Base-by-base conservation (phyloP, 805 yeast species). In the Candida gorgasii region DNA sequence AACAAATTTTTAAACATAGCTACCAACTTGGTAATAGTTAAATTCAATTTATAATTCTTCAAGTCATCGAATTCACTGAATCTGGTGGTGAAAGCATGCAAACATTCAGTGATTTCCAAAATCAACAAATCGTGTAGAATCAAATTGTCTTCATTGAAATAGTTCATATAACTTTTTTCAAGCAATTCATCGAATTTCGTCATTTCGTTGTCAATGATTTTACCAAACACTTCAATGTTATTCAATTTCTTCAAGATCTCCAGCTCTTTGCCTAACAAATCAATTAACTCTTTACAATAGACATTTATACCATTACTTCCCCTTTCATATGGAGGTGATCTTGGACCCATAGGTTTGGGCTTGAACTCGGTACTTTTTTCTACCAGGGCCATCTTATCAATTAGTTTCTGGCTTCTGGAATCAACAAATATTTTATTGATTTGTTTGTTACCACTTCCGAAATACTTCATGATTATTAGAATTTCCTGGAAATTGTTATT, bases 281-380 rank as follows among this genome's bases (percentile, higher is more conserved):
- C 71, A 16, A 73, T 55, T 5, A 82, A 54, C 2, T 80, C 83
- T 32, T 73, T 76, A 8, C 79, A 72, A 55, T 79, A 83, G 33
- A 61, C 60, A 8, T 63, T 65, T 24, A 85, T 72, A 7, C 88
- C 85, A 59, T 75, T 80, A 39, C 76, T 73, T 3, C 82, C 87
- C 57, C 72, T 78, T 55, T 77, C 82, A 59, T 77, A 86, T 1
- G 79, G 84, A 8, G 65, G 53, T 7, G 44, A 16, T 37, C 40
- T 48, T 12, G 49, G 49, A 11, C 48, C 49, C 26, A 44, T 31
- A 15, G 23, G 2, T 39, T 70, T 33, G 59, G 29, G 72, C 71
- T 49, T 66, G 47, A 41, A 48, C 14, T 33, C 33, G 38, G 26
- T 14, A 8, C 30, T 24, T 13, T 22, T 8, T 36, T 49, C 49